A percentile compares a stretch with the other conserved stretches of the same genome.
Evolutionary conservation across 2,329 filamentous ascomycete genomes (phyloP).

Genomic region (Talaromyces amestolkiae): DNA sequence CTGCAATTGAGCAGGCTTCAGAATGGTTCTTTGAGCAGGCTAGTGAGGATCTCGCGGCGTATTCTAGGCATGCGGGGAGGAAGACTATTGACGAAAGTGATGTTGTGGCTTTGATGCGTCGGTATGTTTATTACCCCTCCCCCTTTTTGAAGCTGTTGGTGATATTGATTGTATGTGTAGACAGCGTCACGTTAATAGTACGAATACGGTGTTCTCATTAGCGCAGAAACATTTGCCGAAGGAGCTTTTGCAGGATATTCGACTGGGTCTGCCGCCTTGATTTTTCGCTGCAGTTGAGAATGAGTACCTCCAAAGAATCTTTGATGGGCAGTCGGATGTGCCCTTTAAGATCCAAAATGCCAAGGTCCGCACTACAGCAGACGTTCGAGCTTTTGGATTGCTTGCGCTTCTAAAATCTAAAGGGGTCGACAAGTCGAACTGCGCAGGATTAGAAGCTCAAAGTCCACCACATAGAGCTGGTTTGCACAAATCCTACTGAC

Average conservation of each 20-base stretch:
- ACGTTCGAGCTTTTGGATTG: background rate
- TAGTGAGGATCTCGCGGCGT: slow-evolving; percentile 74
- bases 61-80: slow-evolving; percentile 75
- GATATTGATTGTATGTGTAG: slow-evolving; percentile 48
- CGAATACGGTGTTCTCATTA: slow-evolving; percentile 77
- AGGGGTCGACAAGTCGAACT: background rate
- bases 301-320: background rate
- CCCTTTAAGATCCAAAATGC: background rate
- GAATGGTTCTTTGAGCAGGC: slow-evolving; percentile 92
- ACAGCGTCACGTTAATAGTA: slow-evolving; percentile 71
- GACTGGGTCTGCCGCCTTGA: slow-evolving; percentile 40
- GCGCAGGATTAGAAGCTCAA: background rate
- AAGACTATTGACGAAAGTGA: slow-evolving; percentile 86
- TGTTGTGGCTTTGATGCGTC: slow-evolving; percentile 75
- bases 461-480: background rate
- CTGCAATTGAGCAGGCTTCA: slow-evolving; percentile 73
- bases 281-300: background rate
- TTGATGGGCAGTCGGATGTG: background rate
- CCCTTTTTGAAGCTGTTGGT: background rate
- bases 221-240: slow-evolving; percentile 78
- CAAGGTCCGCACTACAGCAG: background rate
- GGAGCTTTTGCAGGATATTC: slow-evolving; percentile 78
- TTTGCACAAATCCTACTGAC: background rate
- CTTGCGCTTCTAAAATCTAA: background rate
- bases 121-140: slow-evolving; percentile 54